Base-by-base conservation (phyloP, 768 basidiomycete genomes). In the Galerina marginata region DNA sequence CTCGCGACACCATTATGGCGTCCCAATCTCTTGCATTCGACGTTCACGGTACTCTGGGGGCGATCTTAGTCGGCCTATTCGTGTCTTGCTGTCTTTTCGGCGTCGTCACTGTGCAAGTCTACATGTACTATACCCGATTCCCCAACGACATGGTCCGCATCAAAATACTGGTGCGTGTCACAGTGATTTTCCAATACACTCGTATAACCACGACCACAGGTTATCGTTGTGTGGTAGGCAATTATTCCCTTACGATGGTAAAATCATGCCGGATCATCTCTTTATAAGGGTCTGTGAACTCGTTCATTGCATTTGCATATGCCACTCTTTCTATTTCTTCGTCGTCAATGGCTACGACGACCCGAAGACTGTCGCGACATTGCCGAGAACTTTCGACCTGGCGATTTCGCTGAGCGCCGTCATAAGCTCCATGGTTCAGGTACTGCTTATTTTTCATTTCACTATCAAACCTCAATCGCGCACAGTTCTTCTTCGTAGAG, bases 81-180 rank as follows among this genome's bases (percentile, higher is more conserved):
- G 11, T 44, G 2, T 58, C 57, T 6, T 56, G 49, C 57, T 44
- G 48, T 40, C 29, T 58, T 4, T 47, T 56, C 9, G 55, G 55
- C 25, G n/a, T 51, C n/a, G 20, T 16, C 20, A 26, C 36, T 20
- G 39, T 43, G 7, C 57, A 44, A 36, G 9, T 36, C 9, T 50
- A 50, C 40, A 43, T 43, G 4, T 44, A 50, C 12, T 44, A 33
- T 9, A 26, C 36, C 2, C 16, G 20, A 0, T 58, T 58, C 37
- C 46, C 20, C 16, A 29, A 33, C 15, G 48, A 51, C 36, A 39
- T 12, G 16, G 4, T 29, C 14, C 16, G 6, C 26, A 14, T 56
- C 4, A 56, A 56, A 15, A 10, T 23, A 4, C 11, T 56, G 26
- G 55, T 56, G 6, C 4, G 55, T 10, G 3, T 2, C 23, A 23